Evolutionary conservation across 202 grass and related monocot genomes (phyloP), one percentile per base, ranked within the genome.

Genomic region (Cymbopogon flexuosus): DNA sequence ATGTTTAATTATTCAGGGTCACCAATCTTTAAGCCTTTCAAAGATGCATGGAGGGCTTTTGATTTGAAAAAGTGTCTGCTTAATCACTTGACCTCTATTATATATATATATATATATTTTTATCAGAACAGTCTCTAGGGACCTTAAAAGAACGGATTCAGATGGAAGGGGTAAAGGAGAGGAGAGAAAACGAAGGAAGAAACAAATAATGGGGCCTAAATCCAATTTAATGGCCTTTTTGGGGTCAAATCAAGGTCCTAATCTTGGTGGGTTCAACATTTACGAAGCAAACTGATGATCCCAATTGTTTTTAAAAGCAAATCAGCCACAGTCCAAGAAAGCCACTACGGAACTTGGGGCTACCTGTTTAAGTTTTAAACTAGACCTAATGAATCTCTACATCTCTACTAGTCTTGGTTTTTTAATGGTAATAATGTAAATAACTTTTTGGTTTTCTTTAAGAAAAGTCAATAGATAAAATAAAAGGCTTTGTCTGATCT

Each of bases 81-180:
- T 69, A 75, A 80, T 49, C n/a, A 10, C 9, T 81, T 70, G 66
- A 68, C 6, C 60, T 67, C 18, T 40, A 56, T 52, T 30, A 34
- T 69, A 41, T 2, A 52, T 62, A 10, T 59, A 27, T 27, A 23
- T 30, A 34, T 69, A 41, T 2, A 52, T 62, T 21, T 59, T 61
- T 27, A 23, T 58, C 54, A 75, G 30, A 76, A 70, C 52, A 31
- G 69, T 80, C 46, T 14, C 39, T 46, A 62, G 62, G 42, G 51
- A 60, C 52, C 30, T 81, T 81, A 64, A 87, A 85, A 87, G 31
- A 81, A 81, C 58, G 54, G 41, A 47, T 54, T 54, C 63, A 70
- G 21, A 62, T 39, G 39, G 21, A 14, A 24, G 12, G 23, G 62
- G 60, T 46, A 52, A n/a, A 69, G 74, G 0, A 16, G 9, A 3